Percentiles rank a stretch among this genome's conserved stretches.
Evolutionary conservation across 1,139 yeast genomes (phyloP).

Genomic region (Yamadazyma triangularis): DNA sequence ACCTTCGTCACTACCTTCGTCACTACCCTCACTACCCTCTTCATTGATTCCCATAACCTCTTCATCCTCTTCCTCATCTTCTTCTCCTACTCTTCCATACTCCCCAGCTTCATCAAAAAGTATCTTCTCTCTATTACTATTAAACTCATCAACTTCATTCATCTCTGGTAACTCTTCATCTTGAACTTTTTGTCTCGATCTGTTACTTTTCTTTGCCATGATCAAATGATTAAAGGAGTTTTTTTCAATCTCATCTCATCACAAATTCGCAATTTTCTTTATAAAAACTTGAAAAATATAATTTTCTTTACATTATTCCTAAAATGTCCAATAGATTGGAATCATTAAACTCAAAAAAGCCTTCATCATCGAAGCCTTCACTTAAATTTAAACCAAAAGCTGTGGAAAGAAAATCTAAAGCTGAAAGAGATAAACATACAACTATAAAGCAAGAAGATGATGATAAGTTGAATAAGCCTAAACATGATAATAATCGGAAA

Average conservation of each 20-base stretch:
- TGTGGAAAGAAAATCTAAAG: slow-evolving; percentile 76
- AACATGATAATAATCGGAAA: slow-evolving; percentile 23
- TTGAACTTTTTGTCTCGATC: too few relatives aligned
- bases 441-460: slow-evolving; percentile 37
- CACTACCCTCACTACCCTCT: slow-evolving; percentile 23
- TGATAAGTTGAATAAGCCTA: slow-evolving; percentile 17
- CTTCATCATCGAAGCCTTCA: slow-evolving; percentile 36
- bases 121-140: slow-evolving; percentile 59
- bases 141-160: slow-evolving; percentile 72
- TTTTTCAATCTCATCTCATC: not conserved
- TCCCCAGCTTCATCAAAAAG: slow-evolving; percentile 57
- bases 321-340: slow-evolving; percentile 43
- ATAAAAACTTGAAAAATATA: not conserved
- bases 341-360: slow-evolving; percentile 35
- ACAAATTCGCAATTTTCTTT: too few relatives aligned
- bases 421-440: slow-evolving; percentile 78
- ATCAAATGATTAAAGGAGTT: too few relatives aligned
- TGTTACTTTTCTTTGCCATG: too few relatives aligned
- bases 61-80: slow-evolving; percentile 28
- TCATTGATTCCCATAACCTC: slow-evolving; percentile 24
- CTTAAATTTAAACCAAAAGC: slow-evolving; percentile 77
- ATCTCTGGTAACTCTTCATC: slow-evolving; percentile 27
- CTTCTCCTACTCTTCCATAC: slow-evolving; percentile 24
- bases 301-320: not conserved
- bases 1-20: slow-evolving; percentile 23